phyloP scores from a whole-genome alignment of 495 filamentous ascomycete species.

The Penicillium ucsense region DNA sequence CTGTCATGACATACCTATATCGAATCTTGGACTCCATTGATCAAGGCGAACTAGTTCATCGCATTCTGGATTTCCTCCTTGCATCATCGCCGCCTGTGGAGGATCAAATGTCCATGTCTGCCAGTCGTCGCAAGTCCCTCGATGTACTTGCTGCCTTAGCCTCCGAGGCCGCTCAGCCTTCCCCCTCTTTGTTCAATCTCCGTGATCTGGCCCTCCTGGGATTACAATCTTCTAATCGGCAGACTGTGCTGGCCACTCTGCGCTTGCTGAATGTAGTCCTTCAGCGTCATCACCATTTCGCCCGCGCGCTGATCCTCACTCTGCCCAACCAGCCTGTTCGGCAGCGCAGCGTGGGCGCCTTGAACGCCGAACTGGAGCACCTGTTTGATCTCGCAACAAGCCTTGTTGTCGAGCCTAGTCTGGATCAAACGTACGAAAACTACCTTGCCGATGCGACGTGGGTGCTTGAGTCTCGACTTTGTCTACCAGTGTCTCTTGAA shows the following conservation, averaged over 20 bases:
- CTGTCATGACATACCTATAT: slow-evolving; percentile 86
- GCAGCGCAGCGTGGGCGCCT: slow-evolving; percentile 63
- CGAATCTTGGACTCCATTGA: slow-evolving; percentile 84
- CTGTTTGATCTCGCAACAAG: slow-evolving; percentile 62
- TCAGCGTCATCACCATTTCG: slow-evolving; percentile 77
- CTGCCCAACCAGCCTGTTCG: slow-evolving; percentile 52
- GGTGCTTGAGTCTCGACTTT: slow-evolving; percentile 65
- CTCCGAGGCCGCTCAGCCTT: slow-evolving; percentile 53
- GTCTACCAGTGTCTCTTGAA: slow-evolving; percentile 19
- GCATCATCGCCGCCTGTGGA: slow-evolving; percentile 50
- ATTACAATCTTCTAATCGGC: slow-evolving; percentile 71
- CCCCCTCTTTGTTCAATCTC: slow-evolving; percentile 84
- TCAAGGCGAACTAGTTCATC: slow-evolving; percentile 82
- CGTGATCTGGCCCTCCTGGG: slow-evolving; percentile 83
- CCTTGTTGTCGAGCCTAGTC: slow-evolving; percentile 59
- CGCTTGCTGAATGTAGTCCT: slow-evolving; percentile 77
- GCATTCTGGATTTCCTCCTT: slow-evolving; percentile 88
- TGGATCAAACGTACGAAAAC: slow-evolving; percentile 72
- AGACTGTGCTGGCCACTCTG: slow-evolving; percentile 81
- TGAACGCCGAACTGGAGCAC: slow-evolving; percentile 69
- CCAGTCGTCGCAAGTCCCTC: slow-evolving; percentile 75
- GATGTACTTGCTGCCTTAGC: slow-evolving; percentile 72
- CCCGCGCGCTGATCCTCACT: slow-evolving; percentile 60
- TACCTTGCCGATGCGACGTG: slow-evolving; percentile 71
- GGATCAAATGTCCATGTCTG: slow-evolving; percentile 47